These are phyloP conservation scores for Starmerella powellii DNA, from an alignment of 805 yeast genomes.

Conservation along the genomic window DNA sequence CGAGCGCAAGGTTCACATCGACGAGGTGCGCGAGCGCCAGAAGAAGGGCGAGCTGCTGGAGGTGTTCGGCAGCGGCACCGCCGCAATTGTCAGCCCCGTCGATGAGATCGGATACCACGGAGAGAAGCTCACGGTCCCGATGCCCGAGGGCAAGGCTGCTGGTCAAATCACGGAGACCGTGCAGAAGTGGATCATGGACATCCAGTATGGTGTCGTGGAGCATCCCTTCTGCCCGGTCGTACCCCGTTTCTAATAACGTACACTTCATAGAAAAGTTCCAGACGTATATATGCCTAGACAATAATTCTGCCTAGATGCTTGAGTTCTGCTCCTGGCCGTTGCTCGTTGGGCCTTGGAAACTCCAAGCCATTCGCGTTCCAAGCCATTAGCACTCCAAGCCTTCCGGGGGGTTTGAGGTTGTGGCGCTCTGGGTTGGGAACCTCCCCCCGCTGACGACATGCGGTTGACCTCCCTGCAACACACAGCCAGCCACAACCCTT, in stretches of 20 bases:
- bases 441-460: too few species aligned
- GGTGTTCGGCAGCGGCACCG: constrained; percentile 96
- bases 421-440: too few species aligned
- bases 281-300: too few species aligned
- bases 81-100: constrained; percentile 92
- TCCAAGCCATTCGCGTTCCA: too few species aligned
- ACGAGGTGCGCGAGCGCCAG: constrained; percentile 69
- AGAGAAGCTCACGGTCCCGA: constrained; percentile 61
- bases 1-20: constrained; percentile 75
- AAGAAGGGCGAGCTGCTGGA: constrained; percentile 74
- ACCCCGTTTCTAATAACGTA: constrained; percentile 2
- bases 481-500: not conserved
- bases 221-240: constrained; percentile 33
- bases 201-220: constrained; percentile 78
- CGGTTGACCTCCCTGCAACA: too few species aligned
- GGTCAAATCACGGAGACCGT: constrained; percentile 54
- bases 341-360: too few species aligned
- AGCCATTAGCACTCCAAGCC: too few species aligned
- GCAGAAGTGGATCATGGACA: constrained; percentile 73
- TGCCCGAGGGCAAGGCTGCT: constrained; percentile 62
- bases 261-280: too few species aligned
- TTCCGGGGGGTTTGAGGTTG: too few species aligned
- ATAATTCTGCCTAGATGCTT: too few species aligned
- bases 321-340: too few species aligned
- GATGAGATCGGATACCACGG: constrained; percentile 74